Evolutionary conservation across 208 protist species (phyloP).

Genomic region (Trypanosoma melophagium): DNA sequence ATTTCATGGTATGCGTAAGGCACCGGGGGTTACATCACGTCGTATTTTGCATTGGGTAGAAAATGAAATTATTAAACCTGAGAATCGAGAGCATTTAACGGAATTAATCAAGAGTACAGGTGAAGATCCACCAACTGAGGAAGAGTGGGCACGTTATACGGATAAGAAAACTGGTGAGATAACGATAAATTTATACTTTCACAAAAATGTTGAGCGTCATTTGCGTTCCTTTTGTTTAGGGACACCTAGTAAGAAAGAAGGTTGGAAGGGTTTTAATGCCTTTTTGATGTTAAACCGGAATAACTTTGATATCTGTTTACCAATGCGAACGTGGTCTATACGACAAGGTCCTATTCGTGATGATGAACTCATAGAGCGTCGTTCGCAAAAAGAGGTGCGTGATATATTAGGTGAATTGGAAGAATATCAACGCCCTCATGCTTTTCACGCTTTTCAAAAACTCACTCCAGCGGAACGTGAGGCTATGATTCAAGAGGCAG

Average conservation of each 20-base stretch:
- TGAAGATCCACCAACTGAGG: slow-evolving; percentile 33
- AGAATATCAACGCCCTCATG: slow-evolving; percentile 15
- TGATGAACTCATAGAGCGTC: slow-evolving; percentile 34
- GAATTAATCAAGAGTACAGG: slow-evolving; percentile 42
- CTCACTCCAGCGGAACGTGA: slow-evolving; percentile 43
- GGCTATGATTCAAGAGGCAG: slow-evolving; percentile 26
- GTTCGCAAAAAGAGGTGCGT: slow-evolving; percentile 21
- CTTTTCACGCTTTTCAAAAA: slow-evolving; percentile 26
- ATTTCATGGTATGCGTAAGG: slow-evolving; percentile 28
- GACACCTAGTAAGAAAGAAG: too few relatives aligned
- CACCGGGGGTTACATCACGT: slow-evolving; percentile 12
- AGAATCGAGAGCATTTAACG: slow-evolving; percentile 48
- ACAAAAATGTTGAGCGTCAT: slow-evolving; percentile 10
- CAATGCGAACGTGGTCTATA: slow-evolving; percentile 24
- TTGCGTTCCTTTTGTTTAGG: slow-evolving; percentile 16
- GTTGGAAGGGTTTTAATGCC: slow-evolving; percentile 12
- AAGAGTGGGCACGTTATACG: slow-evolving; percentile 53
- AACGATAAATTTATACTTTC: slow-evolving; percentile 48
- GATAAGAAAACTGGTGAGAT: slow-evolving; percentile 63
- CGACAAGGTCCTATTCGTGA: slow-evolving; percentile 32
- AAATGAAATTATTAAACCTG: slow-evolving; percentile 38
- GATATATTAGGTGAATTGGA: slow-evolving; percentile 22
- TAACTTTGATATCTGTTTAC: slow-evolving; percentile 33
- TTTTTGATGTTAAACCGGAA: slow-evolving; percentile 32
- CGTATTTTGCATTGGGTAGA: slow-evolving; percentile 27